These are phyloP conservation scores for Paraphaeosphaeria sporulosa DNA, from an alignment of 2,329 filamentous ascomycete species.

Conservation along the genomic window DNA sequence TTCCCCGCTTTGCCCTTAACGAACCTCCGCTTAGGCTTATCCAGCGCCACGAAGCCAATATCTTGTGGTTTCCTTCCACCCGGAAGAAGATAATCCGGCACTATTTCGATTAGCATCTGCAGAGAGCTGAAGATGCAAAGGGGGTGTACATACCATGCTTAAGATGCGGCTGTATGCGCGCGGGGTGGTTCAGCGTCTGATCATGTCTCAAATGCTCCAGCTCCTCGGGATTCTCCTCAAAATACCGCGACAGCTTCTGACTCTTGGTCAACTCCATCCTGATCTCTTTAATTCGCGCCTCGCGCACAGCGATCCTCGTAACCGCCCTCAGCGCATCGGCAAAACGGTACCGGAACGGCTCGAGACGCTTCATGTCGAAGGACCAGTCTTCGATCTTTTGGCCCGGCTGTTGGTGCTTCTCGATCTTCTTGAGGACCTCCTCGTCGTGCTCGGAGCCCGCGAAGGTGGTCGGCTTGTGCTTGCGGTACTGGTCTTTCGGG, in stretches of 20 bases:
- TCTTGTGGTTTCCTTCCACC: conserved; percentile 72
- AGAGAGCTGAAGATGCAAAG: neutral
- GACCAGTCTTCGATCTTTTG: conserved; percentile 88
- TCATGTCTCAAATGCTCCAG: conserved; percentile 89
- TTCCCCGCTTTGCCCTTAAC: conserved; percentile 56
- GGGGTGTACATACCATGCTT: conserved; percentile 54
- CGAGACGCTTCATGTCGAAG: conserved; percentile 93
- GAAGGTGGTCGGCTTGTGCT: conserved; percentile 86
- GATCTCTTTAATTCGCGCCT: conserved; percentile 87
- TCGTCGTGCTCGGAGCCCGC: conserved; percentile 68
- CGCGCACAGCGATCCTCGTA: conserved; percentile 86
- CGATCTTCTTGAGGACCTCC: conserved; percentile 81
- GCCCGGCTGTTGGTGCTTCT: conserved; percentile 80
- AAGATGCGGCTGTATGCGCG: conserved; percentile 85
- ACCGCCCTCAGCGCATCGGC: conserved; percentile 90
- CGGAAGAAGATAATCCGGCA: conserved; percentile 92
- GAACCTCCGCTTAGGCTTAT: conserved; percentile 53
- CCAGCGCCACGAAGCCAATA: conserved; percentile 77
- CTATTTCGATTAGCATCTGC: conserved; percentile 38
- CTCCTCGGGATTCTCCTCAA: conserved; percentile 95
- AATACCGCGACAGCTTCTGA: conserved; percentile 85
- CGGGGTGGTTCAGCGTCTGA: conserved; percentile 77
- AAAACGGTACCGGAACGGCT: conserved; percentile 88
- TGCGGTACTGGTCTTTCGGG: conserved; percentile 80
- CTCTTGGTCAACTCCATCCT: conserved; percentile 89